A percentile compares a stretch with the other conserved stretches of the same genome.
These are phyloP conservation scores for Schizochytrium sp. DNA, from an alignment of 108 stramenopile genomes.

Conservation along the genomic window DNA sequence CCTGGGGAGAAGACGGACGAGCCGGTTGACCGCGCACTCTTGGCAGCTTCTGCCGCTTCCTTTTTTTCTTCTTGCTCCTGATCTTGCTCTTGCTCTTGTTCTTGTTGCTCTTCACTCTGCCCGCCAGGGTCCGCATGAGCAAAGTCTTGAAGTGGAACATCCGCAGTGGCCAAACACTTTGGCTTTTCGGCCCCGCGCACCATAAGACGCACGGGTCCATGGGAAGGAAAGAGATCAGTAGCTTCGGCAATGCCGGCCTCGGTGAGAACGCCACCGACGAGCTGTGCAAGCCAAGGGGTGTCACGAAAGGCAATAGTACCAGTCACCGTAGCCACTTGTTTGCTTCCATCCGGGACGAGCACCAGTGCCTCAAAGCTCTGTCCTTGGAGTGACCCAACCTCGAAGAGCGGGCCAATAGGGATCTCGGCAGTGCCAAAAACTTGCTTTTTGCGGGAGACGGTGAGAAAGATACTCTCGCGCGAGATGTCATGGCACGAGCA, in stretches of 20 bases:
- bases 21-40: not conserved
- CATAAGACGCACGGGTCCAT: not conserved
- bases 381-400: not conserved
- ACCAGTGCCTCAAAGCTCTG: not conserved
- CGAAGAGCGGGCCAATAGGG: not conserved
- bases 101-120: too few species aligned
- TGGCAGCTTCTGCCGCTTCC: not conserved
- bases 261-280: not conserved
- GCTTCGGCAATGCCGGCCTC: not conserved
- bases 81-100: too few species aligned
- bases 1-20: not conserved
- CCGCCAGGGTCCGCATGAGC: too few species aligned
- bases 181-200: not conserved
- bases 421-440: not conserved
- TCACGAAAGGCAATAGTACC: not conserved
- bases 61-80: too few species aligned
- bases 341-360: not conserved
- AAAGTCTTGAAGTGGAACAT: not conserved
- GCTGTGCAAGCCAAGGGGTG: not conserved
- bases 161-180: not conserved
- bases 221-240: not conserved
- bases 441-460: not conserved
- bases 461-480: not conserved
- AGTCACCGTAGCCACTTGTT: not conserved
- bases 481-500: not conserved